phyloP scores from a whole-genome alignment of 495 filamentous ascomycete genomes.

The Podospora appendiculata region DNA sequence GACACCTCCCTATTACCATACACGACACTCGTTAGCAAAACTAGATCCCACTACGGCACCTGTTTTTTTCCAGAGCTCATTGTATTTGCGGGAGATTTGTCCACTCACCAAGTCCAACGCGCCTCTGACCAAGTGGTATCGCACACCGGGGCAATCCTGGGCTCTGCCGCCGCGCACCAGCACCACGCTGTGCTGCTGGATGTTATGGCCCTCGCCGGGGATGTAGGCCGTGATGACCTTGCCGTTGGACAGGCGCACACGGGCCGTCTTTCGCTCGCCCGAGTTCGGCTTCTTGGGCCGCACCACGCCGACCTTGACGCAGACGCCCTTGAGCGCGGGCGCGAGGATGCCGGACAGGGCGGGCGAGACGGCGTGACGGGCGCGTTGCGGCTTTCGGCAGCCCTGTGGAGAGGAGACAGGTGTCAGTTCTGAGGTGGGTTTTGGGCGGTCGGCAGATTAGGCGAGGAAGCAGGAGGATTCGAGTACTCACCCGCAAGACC shows the following conservation, averaged over 20 bases:
- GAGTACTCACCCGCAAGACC: constrained; percentile 39
- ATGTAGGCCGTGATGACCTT: constrained; percentile 86
- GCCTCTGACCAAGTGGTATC: constrained; percentile 86
- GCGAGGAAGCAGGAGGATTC: no score
- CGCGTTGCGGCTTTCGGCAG: constrained; percentile 65
- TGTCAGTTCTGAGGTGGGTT: neutral
- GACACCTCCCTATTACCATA: constrained; percentile 69
- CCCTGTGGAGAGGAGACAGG: constrained; percentile 39
- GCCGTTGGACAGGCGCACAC: constrained; percentile 80
- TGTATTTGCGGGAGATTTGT: no score
- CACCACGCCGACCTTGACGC: constrained; percentile 81
- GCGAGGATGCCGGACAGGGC: constrained; percentile 61
- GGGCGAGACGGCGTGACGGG: constrained; percentile 77
- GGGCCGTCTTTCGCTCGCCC: constrained; percentile 84
- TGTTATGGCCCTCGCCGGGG: constrained; percentile 95
- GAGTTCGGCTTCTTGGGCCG: constrained; percentile 99
- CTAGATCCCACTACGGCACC: no score
- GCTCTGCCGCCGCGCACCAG: constrained; percentile 81
- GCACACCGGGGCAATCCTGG: constrained; percentile 98
- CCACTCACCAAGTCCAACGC: constrained; percentile 84
- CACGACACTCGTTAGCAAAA: neutral
- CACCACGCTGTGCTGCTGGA: constrained; percentile 97
- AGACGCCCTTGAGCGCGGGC: constrained; percentile 89
- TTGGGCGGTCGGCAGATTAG: no score
- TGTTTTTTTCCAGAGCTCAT: no score